Percentiles rank a stretch among this genome's conserved stretches.
Conservation (phyloP, 768 basidiomycete species). For the Pulveroboletus sp. region DNA sequence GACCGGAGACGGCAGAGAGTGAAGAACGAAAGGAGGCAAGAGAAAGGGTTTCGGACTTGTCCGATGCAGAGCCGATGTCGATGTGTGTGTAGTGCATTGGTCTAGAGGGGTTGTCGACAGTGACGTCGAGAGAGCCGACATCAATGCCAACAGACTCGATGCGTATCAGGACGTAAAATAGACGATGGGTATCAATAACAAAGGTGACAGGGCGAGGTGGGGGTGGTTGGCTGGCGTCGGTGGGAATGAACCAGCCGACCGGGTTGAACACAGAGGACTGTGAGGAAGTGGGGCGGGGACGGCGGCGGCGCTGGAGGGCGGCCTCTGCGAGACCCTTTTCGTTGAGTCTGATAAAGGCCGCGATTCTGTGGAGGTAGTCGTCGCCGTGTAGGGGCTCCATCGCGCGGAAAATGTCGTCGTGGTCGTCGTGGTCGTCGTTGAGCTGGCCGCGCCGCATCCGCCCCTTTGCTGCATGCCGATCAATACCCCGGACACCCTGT, state of each 20-base stretch:
- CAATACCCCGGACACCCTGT: slow-evolving; percentile 23
- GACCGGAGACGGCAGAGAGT: slow-evolving; percentile 68
- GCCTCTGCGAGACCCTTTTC: slow-evolving; percentile 72
- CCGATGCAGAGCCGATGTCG: slow-evolving; percentile 38
- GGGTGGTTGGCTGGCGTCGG: slow-evolving; percentile 23
- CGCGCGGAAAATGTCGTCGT: slow-evolving; percentile 11
- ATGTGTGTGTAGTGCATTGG: slow-evolving; percentile 75
- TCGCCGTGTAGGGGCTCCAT: slow-evolving; percentile 68
- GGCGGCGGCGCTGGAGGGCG: slow-evolving; percentile 49
- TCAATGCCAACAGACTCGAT: slow-evolving; percentile 77
- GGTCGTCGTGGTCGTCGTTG: slow-evolving; percentile 4
- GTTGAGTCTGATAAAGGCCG: slow-evolving; percentile 69
- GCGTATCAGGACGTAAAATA: slow-evolving; percentile 86
- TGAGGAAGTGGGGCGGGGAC: slow-evolving; percentile 29
- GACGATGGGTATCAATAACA: slow-evolving; percentile 72
- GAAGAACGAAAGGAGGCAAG: slow-evolving; percentile 75
- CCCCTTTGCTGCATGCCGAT: slow-evolving; percentile 21
- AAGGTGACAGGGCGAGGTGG: slow-evolving; percentile 62
- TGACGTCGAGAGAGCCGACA: slow-evolving; percentile 79
- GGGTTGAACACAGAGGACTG: slow-evolving; percentile 54
- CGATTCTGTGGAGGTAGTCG: slow-evolving; percentile 68
- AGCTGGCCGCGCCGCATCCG: slow-evolving; percentile 11
- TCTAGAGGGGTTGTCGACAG: slow-evolving; percentile 66
- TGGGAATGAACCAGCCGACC: slow-evolving; percentile 51
- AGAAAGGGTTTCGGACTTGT: slow-evolving; percentile 74